Conservation (phyloP, 148 eudicot species). For the Amaranthus palmeri region DNA sequence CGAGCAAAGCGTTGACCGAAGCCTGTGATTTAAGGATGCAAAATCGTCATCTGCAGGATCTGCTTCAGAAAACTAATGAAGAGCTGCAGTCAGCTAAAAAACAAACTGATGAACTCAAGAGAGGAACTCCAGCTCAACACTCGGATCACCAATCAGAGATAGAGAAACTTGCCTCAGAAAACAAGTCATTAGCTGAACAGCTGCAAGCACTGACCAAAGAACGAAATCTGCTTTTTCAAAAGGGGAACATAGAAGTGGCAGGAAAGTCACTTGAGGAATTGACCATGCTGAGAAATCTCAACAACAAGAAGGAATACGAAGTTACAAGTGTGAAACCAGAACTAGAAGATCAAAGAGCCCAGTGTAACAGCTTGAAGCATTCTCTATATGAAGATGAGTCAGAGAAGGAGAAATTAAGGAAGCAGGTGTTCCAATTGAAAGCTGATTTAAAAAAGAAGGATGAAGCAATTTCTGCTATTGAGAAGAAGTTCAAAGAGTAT, state of each 20-base stretch:
- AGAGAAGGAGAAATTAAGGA: conserved; percentile 63
- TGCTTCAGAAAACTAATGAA: conserved; percentile 48
- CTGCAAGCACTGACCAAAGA: conserved; percentile 40
- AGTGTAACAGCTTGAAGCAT: conserved; percentile 39
- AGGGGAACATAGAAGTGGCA: conserved; percentile 39
- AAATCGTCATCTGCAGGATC: conserved; percentile 52
- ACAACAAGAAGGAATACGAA: conserved; percentile 43
- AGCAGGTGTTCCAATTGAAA: conserved; percentile 46
- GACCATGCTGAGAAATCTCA: conserved; percentile 32
- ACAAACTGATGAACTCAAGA: conserved; percentile 37
- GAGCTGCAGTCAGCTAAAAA: conserved; percentile 47
- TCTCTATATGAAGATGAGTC: conserved; percentile 46
- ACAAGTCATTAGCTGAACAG: conserved; percentile 34
- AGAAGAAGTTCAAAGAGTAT: conserved; percentile 61
- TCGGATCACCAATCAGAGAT: conserved; percentile 41
- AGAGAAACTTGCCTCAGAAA: conserved; percentile 40
- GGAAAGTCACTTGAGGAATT: conserved; percentile 45
- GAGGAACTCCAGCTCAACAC: conserved; percentile 35
- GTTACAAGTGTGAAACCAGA: conserved; percentile 43
- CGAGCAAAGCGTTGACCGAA: conserved; percentile 60
- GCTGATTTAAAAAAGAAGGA: conserved; percentile 59
- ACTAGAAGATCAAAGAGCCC: conserved; percentile 41
- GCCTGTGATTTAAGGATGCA: conserved; percentile 62
- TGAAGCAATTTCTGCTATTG: conserved; percentile 46
- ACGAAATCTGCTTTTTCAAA: conserved; percentile 35